phyloP scores from a whole-genome alignment of 1,284 basidiomycete species.

The Sporisorium exsertum region DNA sequence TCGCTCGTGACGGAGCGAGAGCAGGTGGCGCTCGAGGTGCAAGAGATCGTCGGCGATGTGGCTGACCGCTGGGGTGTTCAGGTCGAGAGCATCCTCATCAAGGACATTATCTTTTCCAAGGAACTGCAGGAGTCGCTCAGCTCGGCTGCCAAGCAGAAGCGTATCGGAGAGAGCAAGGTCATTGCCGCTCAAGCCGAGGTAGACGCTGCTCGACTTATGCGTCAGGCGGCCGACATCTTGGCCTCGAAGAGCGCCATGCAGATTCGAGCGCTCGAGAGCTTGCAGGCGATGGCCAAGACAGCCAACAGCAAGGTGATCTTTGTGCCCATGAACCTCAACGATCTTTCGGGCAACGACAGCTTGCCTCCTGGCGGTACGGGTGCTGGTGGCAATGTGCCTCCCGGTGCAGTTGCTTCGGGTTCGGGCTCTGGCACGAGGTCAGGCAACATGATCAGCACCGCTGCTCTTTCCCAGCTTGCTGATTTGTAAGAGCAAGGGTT shows the following conservation, averaged over 20 bases:
- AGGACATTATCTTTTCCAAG: constrained; percentile 88
- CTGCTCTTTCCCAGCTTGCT: constrained; percentile 39
- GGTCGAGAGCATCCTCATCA: constrained; percentile 87
- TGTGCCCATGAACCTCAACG: constrained; percentile 78
- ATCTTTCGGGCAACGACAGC: constrained; percentile 18
- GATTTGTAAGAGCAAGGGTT: constrained; percentile 18
- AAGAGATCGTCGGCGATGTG: constrained; percentile 80
- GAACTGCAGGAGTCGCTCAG: constrained; percentile 93
- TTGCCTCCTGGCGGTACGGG: constrained; percentile 23
- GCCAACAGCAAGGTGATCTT: constrained; percentile 89
- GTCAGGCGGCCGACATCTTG: constrained; percentile 75
- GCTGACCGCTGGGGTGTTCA: constrained; percentile 87
- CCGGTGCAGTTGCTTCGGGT: constrained; percentile 6
- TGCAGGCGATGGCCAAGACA: constrained; percentile 79
- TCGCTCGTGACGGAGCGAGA: constrained; percentile 81
- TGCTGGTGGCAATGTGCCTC: constrained; percentile 9
- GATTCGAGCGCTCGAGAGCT: constrained; percentile 91
- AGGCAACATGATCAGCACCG: constrained; percentile 35
- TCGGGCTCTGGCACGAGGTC: constrained; percentile 8
- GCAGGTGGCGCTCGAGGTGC: constrained; percentile 93
- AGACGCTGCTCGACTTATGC: constrained; percentile 90
- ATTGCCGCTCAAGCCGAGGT: constrained; percentile 97
- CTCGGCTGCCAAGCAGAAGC: constrained; percentile 90
- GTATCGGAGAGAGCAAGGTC: constrained; percentile 93
- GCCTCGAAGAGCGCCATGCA: constrained; percentile 88